A percentile compares a stretch with the other conserved stretches of the same genome.
Evolutionary conservation across 805 yeast genomes (phyloP).

Genomic region (Cyberlindnera subsufficiens): DNA sequence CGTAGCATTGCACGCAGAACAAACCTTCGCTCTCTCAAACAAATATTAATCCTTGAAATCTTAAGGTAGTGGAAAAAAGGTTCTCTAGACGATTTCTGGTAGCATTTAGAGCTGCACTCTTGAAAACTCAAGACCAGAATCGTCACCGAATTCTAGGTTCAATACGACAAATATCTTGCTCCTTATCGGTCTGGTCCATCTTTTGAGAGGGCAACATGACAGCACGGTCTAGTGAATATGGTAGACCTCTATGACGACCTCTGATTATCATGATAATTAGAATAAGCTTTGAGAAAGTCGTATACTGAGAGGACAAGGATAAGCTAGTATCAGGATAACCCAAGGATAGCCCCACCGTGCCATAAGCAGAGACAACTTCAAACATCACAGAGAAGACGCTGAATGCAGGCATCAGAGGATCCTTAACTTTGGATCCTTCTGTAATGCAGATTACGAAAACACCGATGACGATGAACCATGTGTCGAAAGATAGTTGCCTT

Average conservation of each 20-base stretch:
- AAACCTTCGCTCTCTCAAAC: no score
- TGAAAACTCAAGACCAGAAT: slow-evolving; percentile 24
- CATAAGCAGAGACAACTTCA: slow-evolving; percentile 92
- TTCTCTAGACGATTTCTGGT: slow-evolving; percentile 17
- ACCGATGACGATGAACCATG: slow-evolving; percentile 90
- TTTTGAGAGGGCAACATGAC: slow-evolving; percentile 75
- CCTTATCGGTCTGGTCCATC: slow-evolving; percentile 53
- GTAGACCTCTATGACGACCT: slow-evolving; percentile 95
- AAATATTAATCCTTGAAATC: no score
- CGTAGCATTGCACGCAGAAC: no score
- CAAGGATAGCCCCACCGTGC: slow-evolving; percentile 89
- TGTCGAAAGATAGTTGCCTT: slow-evolving; percentile 85
- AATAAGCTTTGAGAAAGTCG: slow-evolving; percentile 70
- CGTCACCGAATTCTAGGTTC: slow-evolving; percentile 19
- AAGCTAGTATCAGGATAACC: slow-evolving; percentile 68
- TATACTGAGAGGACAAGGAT: slow-evolving; percentile 71
- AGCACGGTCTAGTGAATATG: slow-evolving; percentile 90
- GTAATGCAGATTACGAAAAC: slow-evolving; percentile 81
- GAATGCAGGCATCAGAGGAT: slow-evolving; percentile 42
- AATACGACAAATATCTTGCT: slow-evolving; percentile 23
- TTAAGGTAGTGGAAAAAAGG: slow-evolving; percentile 17
- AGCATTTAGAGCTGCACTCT: slow-evolving; percentile 23
- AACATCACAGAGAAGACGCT: slow-evolving; percentile 70
- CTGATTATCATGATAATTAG: slow-evolving; percentile 87
- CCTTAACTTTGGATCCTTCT: slow-evolving; percentile 60